These are phyloP conservation scores for Rhizophora mangle DNA, from an alignment of 345 rosid species.

Conservation along the genomic window DNA sequence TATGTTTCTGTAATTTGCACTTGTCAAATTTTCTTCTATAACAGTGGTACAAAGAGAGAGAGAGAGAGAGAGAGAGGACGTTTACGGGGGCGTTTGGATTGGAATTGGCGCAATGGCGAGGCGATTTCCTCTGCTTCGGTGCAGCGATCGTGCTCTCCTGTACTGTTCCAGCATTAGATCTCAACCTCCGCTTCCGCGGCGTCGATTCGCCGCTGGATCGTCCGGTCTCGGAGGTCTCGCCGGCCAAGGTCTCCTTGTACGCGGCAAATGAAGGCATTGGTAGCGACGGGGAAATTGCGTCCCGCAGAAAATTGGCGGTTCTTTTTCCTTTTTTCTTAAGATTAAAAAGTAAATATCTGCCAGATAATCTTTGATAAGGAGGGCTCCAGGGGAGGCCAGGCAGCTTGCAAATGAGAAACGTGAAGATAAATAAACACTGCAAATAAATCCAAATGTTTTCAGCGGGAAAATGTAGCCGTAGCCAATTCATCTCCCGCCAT, in stretches of 20 bases:
- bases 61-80: too few relatives aligned
- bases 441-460: neutral
- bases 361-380: too few relatives aligned
- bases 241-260: constrained; percentile 23
- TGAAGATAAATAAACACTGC: neutral
- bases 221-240: constrained; percentile 12
- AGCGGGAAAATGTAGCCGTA: constrained; percentile 37
- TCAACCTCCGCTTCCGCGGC: constrained; percentile 53
- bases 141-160: constrained; percentile 17
- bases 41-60: too few relatives aligned
- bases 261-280: constrained; percentile 62
- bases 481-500: constrained; percentile 36
- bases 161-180: constrained; percentile 36
- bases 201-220: constrained; percentile 35
- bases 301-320: neutral
- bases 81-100: constrained; percentile 24
- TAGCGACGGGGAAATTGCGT: neutral
- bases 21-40: too few relatives aligned
- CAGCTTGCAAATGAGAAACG: neutral
- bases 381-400: too few relatives aligned
- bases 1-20: too few relatives aligned
- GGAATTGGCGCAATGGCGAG: constrained; percentile 44
- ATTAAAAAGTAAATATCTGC: neutral
- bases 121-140: constrained; percentile 48
- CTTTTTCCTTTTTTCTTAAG: neutral